These are phyloP conservation scores for Aquanectria penicillioides DNA, from an alignment of 2,329 filamentous ascomycete species.

Conservation along the genomic window DNA sequence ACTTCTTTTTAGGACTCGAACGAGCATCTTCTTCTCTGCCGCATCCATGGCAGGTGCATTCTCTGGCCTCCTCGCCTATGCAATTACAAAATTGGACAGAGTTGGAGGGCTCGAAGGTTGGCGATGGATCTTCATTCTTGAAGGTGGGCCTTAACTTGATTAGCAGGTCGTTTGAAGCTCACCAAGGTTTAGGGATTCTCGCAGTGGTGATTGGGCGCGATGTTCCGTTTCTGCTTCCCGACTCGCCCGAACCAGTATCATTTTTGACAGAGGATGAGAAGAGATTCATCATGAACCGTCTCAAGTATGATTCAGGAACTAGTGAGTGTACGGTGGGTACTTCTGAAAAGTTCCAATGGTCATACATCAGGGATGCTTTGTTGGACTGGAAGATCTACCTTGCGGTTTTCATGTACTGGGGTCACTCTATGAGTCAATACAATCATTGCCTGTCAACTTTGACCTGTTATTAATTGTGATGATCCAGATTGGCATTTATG, in stretches of 20 bases:
- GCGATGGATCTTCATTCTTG: conserved; percentile 23
- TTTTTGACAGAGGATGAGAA: background rate
- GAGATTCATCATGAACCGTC: background rate
- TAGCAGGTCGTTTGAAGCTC: no score
- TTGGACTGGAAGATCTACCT: conserved; percentile 20
- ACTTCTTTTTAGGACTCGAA: no score
- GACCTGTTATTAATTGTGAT: no score
- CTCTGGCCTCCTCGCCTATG: conserved; percentile 37
- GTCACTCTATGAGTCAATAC: no score
- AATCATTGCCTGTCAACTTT: no score
- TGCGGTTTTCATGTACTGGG: conserved; percentile 1
- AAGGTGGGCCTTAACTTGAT: no score
- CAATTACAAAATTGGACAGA: conserved; percentile 27
- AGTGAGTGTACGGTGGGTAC: no score
- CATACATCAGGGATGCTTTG: conserved; percentile 4
- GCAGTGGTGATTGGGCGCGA: conserved; percentile 19
- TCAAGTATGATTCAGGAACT: no score
- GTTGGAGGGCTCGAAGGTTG: conserved; percentile 21
- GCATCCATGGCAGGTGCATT: conserved; percentile 40
- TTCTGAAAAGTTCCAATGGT: background rate
- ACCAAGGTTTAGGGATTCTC: no score
- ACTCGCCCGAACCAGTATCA: background rate
- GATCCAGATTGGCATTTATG: conserved; percentile 3
- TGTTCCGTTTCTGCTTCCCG: background rate
- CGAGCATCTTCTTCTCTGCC: conserved; percentile 30